phyloP scores from a whole-genome alignment of 176 grass and related monocot genomes.

The Eremochloa ophiuroides region DNA sequence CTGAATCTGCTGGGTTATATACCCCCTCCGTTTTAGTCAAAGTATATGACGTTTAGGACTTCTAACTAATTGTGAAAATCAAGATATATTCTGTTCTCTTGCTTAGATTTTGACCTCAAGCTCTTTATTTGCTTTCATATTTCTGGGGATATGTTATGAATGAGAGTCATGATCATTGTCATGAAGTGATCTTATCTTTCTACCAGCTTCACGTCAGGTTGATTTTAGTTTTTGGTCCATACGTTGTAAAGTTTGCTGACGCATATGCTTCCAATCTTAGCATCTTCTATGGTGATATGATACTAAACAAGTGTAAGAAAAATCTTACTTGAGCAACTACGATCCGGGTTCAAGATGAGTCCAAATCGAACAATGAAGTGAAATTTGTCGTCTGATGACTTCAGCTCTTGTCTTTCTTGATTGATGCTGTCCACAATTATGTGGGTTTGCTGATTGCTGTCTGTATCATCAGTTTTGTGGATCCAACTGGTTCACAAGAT shows the following conservation, averaged over 20 bases:
- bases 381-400: neutral
- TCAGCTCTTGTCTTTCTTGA: neutral
- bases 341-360: neutral
- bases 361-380: neutral
- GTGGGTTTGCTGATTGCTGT: neutral
- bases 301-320: neutral
- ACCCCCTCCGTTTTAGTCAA: no score
- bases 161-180: neutral
- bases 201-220: neutral
- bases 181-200: neutral
- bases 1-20: neutral
- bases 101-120: neutral
- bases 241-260: neutral
- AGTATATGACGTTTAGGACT: neutral
- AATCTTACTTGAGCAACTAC: neutral
- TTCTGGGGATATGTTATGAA: neutral
- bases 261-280: neutral
- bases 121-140: neutral
- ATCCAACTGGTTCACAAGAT: neutral
- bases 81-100: neutral
- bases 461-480: no score
- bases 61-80: neutral
- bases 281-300: neutral
- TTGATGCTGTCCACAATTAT: neutral
- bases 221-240: neutral